phyloP scores from a whole-genome alignment of 164 flowering plant species.

The Hamamelis virginiana region DNA sequence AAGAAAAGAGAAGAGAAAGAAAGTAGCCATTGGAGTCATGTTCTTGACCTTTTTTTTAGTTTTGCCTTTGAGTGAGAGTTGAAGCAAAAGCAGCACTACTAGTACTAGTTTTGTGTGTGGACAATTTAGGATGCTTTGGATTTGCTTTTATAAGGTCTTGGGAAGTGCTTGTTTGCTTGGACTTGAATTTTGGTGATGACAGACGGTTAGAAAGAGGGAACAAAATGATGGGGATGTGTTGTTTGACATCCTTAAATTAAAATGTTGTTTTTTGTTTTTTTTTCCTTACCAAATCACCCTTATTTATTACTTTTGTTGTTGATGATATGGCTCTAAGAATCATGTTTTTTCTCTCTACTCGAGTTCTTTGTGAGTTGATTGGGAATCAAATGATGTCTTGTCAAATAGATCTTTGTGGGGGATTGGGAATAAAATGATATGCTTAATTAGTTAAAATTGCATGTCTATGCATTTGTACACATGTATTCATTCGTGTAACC shows the following conservation, averaged over 20 bases:
- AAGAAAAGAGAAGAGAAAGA: slow-evolving; percentile 25
- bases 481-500: too few relatives aligned
- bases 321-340: not conserved
- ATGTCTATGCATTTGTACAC: too few relatives aligned
- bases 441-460: too few relatives aligned
- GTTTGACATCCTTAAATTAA: not conserved
- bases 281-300: slow-evolving; percentile 9
- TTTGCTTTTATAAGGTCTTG: slow-evolving; percentile 37
- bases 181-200: slow-evolving; percentile 34
- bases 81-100: too few relatives aligned
- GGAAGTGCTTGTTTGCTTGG: slow-evolving; percentile 49
- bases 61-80: not conserved
- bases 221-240: slow-evolving; percentile 36
- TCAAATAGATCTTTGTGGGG: too few relatives aligned
- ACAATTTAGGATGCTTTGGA: slow-evolving; percentile 8
- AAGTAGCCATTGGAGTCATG: slow-evolving; percentile 19
- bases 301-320: too few relatives aligned
- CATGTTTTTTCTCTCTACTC: not conserved
- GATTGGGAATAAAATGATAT: too few relatives aligned
- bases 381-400: not conserved
- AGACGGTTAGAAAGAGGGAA: slow-evolving; percentile 22
- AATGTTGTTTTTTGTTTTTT: too few relatives aligned
- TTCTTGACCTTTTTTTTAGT: not conserved
- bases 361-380: not conserved
- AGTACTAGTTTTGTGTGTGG: slow-evolving; percentile 14